Percentiles rank a stretch among this genome's conserved stretches.
Conservation (phyloP, 768 basidiomycete species). For the Tricholoma furcatifolium region DNA sequence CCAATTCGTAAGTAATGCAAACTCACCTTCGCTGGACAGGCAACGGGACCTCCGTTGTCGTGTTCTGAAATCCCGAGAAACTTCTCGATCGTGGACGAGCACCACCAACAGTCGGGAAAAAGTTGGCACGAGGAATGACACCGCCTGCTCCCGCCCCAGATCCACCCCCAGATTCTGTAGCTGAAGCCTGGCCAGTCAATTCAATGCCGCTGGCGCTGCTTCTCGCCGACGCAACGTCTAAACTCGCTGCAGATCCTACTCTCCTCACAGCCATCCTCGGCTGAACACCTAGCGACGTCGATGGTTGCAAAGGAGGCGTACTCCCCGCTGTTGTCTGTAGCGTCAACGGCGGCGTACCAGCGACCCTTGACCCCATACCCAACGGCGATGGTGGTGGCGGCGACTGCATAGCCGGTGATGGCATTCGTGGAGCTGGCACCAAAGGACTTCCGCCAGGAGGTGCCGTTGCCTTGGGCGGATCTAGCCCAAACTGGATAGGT, state of each 20-base stretch:
- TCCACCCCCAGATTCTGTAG: not conserved
- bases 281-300: not conserved
- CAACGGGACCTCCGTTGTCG: constrained; percentile 26
- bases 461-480: constrained; percentile 37
- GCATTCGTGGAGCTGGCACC: constrained; percentile 1
- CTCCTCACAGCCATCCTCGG: constrained; percentile 4
- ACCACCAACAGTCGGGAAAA: constrained; percentile 54
- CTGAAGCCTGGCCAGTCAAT: not conserved
- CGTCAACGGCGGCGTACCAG: not conserved
- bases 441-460: constrained; percentile 12
- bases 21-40: constrained; percentile 31
- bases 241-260: constrained; percentile 7
- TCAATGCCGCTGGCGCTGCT: not conserved
- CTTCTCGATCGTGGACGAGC: constrained; percentile 70
- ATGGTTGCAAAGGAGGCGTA: not conserved
- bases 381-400: not conserved
- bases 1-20: constrained; percentile 1
- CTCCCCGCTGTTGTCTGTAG: not conserved
- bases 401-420: not conserved
- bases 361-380: not conserved
- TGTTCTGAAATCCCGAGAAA: constrained; percentile 68
- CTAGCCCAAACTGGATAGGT: constrained; percentile 56
- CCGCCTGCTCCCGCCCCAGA: constrained; percentile 14
- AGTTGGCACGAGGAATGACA: constrained; percentile 57
- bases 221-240: constrained; percentile 3